Evolutionary conservation across 164 flowering plant species (phyloP).

Genomic region (Annona cherimola): DNA sequence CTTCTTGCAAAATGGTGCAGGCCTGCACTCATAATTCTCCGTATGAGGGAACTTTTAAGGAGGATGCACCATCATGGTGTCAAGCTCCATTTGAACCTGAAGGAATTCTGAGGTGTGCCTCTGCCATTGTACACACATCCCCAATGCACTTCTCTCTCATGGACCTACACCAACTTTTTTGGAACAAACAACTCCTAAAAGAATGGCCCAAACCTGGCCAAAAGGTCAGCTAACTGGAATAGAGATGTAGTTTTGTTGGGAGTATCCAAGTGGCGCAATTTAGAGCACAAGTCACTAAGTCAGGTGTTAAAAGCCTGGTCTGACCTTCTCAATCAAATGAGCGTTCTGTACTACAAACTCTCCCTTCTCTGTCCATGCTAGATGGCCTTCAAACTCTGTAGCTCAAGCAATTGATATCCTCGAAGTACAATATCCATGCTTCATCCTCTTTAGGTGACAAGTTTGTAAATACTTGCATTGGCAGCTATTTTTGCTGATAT

Average conservation of each 20-base stretch:
- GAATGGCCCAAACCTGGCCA: background rate
- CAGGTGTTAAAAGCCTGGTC: background rate
- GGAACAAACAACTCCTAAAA: background rate
- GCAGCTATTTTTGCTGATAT: too few species aligned
- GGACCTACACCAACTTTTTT: too few species aligned
- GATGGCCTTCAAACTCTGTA: background rate
- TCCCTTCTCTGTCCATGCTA: background rate
- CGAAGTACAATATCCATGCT: background rate
- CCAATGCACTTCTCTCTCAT: too few species aligned
- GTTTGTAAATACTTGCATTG: too few species aligned
- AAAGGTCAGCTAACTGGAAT: conserved; percentile 42
- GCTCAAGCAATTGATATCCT: background rate
- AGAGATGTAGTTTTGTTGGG: conserved; percentile 51
- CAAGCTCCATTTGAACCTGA: conserved; percentile 91
- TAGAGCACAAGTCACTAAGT: background rate
- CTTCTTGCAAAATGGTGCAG: conserved; percentile 37
- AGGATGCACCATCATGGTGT: conserved; percentile 87
- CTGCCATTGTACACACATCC: background rate
- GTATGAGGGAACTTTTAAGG: conserved; percentile 56
- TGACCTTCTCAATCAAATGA: background rate
- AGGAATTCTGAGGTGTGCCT: conserved; percentile 70
- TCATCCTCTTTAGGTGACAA: background rate
- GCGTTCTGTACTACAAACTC: background rate
- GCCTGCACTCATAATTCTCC: conserved; percentile 75
- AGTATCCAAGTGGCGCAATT: background rate